Conservation (phyloP, 177 flowering plant species). For the Vitis hybrid region DNA sequence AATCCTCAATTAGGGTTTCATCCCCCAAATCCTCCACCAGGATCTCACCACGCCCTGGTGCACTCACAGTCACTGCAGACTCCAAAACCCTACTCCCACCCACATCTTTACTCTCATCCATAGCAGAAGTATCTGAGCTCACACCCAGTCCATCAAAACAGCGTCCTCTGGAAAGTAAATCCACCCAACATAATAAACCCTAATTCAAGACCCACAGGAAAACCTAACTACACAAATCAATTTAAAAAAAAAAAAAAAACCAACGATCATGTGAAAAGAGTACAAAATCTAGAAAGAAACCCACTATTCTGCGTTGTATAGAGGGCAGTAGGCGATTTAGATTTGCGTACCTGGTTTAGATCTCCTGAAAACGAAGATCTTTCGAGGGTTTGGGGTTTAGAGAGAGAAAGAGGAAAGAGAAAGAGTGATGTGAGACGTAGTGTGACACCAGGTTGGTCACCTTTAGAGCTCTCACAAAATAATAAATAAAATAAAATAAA, state of each 20-base stretch:
- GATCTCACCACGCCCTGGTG: slow-evolving; percentile 8
- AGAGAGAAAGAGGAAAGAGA: slow-evolving; percentile 5
- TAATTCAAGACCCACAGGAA: neutral
- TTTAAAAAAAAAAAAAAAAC: neutral
- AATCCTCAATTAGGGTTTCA: slow-evolving; percentile 18
- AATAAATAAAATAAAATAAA: neutral
- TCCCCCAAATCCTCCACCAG: slow-evolving; percentile 7
- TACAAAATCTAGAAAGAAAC: neutral
- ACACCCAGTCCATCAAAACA: slow-evolving; percentile 7
- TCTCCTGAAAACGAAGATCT: neutral
- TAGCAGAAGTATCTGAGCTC: slow-evolving; percentile 16
- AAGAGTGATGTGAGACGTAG: neutral
- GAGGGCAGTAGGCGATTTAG: neutral
- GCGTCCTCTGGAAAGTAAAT: neutral
- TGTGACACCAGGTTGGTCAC: neutral
- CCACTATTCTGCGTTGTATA: neutral
- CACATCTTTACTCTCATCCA: slow-evolving; percentile 21
- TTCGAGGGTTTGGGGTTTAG: slow-evolving; percentile 20
- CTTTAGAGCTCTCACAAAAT: slow-evolving; percentile 7
- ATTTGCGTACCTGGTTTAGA: slow-evolving; percentile 10
- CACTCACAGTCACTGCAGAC: slow-evolving; percentile 15
- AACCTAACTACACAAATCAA: slow-evolving; percentile 3
- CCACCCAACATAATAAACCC: slow-evolving; percentile 3
- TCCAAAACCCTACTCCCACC: slow-evolving; percentile 9
- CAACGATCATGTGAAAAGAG: neutral